phyloP scores from a whole-genome alignment of 1,284 basidiomycete genomes.

The Fomes fomentarius region DNA sequence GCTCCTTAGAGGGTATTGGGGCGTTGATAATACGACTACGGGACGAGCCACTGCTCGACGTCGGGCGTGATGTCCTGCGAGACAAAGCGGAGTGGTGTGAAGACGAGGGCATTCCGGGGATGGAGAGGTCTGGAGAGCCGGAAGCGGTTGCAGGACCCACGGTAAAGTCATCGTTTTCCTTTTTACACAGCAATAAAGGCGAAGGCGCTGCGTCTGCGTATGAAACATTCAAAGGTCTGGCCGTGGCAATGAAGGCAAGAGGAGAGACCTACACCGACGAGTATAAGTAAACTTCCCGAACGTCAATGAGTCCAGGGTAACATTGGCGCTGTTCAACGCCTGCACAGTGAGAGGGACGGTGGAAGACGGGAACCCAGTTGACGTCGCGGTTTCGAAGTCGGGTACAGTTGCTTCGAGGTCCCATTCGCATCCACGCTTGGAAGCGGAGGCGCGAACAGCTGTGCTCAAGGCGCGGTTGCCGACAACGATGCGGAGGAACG shows the following conservation, averaged over 20 bases:
- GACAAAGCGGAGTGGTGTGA: background rate
- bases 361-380: slow-evolving; percentile 30
- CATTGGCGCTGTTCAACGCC: slow-evolving; percentile 55
- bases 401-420: slow-evolving; percentile 55
- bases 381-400: slow-evolving; percentile 40
- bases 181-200: slow-evolving; percentile 9
- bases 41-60: slow-evolving; percentile 14
- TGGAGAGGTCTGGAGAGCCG: slow-evolving; percentile 1
- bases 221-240: background rate
- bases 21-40: slow-evolving; percentile 21
- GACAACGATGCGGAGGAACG: slow-evolving; percentile 69
- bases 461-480: slow-evolving; percentile 64
- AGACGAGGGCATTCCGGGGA: background rate
- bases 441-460: slow-evolving; percentile 50
- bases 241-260: background rate
- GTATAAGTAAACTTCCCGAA: slow-evolving; percentile 78
- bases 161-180: slow-evolving; percentile 2
- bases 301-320: slow-evolving; percentile 60
- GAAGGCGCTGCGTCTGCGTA: slow-evolving; percentile 9
- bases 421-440: slow-evolving; percentile 51
- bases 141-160: slow-evolving; percentile 3
- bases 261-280: slow-evolving; percentile 44
- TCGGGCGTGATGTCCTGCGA: slow-evolving; percentile 17
- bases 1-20: slow-evolving; percentile 16
- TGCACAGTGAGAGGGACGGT: slow-evolving; percentile 62